Evolutionary conservation across 805 yeast species (phyloP), one percentile per base, ranked within the genome.

Genomic region (Pachysolen tannophilus): DNA sequence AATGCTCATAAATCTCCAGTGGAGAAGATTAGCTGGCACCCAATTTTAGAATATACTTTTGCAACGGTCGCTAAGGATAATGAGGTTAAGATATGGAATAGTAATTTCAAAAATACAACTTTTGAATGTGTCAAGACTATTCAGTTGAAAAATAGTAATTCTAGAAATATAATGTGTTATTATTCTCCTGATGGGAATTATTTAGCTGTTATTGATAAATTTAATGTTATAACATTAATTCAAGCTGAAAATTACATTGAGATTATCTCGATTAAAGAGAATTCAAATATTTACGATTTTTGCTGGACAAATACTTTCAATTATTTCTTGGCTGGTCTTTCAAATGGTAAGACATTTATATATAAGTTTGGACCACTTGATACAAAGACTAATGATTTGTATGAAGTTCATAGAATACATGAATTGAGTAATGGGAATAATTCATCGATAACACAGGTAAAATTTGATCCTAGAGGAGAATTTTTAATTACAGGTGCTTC

Each of bases 11-110:
- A 47, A 2, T 52, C 52, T 35, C 58, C 69, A 2, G 68, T 66
- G 15, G 63, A 62, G 34, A 34, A 58, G n/a, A 44, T 71, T 7
- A 34, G 61, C 6, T 72, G 74, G 73, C 59, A 67, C 40, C 73
- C 75, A 0, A 45, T 41, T 26, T 51, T 58, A 26, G 69, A 65
- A 30, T 47, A 49, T 30, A 46, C 58, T 13, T 64, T 72, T 45
- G 70, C 65, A 5, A 56, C 72, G 3, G 71, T 63, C 13, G 72
- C 72, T 3, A 45, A 66, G 32, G 75, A 69, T 44, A 50, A 52
- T 19, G 44, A 41, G 31, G 46, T 69, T 23, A 67, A 65, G 40
- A 44, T 68, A 13, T 65, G 75, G 74, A 64, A 62, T 16, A 35
- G 43, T n/a, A 34, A 49, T 34, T 19, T 65, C 59, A 20, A 48